Conservation (phyloP, 1,284 basidiomycete genomes). For the Golubevia sp. region DNA sequence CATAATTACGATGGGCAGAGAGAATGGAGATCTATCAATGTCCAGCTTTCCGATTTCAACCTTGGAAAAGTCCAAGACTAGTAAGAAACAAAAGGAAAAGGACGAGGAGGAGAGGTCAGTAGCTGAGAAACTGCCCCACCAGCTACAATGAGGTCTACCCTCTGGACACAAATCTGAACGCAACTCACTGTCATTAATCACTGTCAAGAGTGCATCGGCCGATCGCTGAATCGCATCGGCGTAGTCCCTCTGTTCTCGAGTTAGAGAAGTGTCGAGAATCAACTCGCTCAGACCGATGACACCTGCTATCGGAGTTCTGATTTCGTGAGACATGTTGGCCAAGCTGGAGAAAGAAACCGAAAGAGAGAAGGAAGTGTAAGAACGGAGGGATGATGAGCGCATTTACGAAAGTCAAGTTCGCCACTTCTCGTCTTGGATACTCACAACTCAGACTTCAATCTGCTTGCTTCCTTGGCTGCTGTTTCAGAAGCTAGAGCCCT, state of each 20-base stretch:
- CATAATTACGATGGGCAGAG: slow-evolving; percentile 53
- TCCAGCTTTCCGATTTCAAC: slow-evolving; percentile 62
- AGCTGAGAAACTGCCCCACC: too few species aligned
- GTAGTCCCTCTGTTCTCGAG: slow-evolving; percentile 46
- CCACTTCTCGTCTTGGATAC: slow-evolving; percentile 3
- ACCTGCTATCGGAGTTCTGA: slow-evolving; percentile 56
- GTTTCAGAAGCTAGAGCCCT: slow-evolving; percentile 58
- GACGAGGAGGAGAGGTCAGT: too few species aligned
- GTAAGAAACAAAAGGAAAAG: too few species aligned
- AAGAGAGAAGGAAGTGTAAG: too few species aligned
- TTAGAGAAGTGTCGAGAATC: slow-evolving; percentile 39
- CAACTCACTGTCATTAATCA: slow-evolving; percentile 30
- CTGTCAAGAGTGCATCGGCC: slow-evolving; percentile 49
- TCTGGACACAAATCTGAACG: too few species aligned
- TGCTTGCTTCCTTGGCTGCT: slow-evolving; percentile 59
- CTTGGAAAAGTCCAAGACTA: slow-evolving; percentile 59
- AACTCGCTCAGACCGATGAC: slow-evolving; percentile 52
- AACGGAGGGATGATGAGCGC: too few species aligned
- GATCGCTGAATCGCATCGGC: slow-evolving; percentile 57
- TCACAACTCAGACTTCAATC: slow-evolving; percentile 61
- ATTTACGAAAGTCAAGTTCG: too few species aligned
- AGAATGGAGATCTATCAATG: slow-evolving; percentile 58
- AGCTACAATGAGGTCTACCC: too few species aligned
- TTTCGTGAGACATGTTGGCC: slow-evolving; percentile 60
- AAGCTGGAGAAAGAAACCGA: too few species aligned